Evolutionary conservation across 2,329 filamentous ascomycete genomes (phyloP).

Genomic region (Trichophyton benhamiae): DNA sequence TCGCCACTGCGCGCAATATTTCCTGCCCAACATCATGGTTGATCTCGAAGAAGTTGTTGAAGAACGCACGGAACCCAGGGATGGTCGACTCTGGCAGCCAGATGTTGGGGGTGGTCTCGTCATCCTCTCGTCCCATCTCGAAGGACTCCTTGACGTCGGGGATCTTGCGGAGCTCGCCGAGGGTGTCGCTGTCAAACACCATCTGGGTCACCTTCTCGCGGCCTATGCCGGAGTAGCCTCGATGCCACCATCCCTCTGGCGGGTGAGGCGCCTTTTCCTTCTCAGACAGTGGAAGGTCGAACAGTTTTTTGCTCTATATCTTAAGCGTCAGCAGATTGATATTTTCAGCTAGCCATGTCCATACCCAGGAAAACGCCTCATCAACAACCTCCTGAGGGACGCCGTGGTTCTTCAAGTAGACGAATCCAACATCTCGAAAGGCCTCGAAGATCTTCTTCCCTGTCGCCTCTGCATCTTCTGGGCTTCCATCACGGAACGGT

Average conservation of each 20-base stretch:
- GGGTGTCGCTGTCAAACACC: constrained; percentile 30
- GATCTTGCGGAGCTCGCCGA: constrained; percentile 35
- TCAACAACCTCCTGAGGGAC: constrained; percentile 28
- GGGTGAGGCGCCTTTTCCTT: constrained; percentile 42
- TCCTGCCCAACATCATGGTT: constrained; percentile 34
- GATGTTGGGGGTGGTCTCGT: constrained; percentile 34
- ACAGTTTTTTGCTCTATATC: constrained; percentile 26
- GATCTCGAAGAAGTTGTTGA: constrained; percentile 39
- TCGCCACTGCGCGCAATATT: constrained; percentile 36
- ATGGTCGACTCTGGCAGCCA: constrained; percentile 38
- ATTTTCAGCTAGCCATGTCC: not conserved
- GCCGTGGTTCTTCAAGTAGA: constrained; percentile 40
- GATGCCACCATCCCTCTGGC: constrained; percentile 37
- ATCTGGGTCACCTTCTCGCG: constrained; percentile 43
- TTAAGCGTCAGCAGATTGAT: not conserved
- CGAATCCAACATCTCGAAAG: constrained; percentile 36
- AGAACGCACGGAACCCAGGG: constrained; percentile 38
- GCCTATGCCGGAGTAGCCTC: constrained; percentile 46
- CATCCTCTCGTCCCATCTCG: constrained; percentile 5
- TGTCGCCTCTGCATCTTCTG: constrained; percentile 20
- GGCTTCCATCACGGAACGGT: constrained; percentile 22
- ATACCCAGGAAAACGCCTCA: constrained; percentile 32
- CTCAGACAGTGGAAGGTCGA: constrained; percentile 32
- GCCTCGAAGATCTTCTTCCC: constrained; percentile 32
- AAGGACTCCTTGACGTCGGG: constrained; percentile 40